These are phyloP conservation scores for Irpex rosettiformis DNA, from an alignment of 1,284 basidiomycete species.

Conservation along the genomic window DNA sequence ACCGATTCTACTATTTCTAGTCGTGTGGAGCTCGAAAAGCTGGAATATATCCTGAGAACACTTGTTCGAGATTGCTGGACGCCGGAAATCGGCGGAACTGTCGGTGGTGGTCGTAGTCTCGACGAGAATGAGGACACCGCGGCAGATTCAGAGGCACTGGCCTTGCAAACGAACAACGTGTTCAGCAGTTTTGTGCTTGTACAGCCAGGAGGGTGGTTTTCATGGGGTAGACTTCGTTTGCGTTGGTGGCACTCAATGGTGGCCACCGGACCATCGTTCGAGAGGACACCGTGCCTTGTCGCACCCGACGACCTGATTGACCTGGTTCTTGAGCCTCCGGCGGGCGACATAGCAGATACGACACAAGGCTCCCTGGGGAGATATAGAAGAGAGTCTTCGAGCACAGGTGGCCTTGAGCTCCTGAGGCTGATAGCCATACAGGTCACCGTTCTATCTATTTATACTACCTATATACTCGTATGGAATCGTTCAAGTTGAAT, in stretches of 20 bases:
- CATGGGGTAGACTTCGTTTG: neutral
- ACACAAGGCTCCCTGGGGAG: too few species aligned
- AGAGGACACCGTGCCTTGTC: neutral
- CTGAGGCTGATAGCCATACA: too few species aligned
- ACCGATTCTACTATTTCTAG: neutral
- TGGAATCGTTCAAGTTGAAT: too few species aligned
- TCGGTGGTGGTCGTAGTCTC: neutral
- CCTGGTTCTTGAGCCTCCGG: neutral
- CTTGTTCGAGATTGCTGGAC: neutral
- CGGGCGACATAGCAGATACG: too few species aligned
- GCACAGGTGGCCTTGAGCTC: too few species aligned
- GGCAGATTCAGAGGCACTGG: neutral
- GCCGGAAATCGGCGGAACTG: neutral
- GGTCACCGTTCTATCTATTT: too few species aligned
- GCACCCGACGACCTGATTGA: neutral
- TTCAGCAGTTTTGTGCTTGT: neutral
- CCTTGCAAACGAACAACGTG: too few species aligned
- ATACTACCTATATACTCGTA: too few species aligned
- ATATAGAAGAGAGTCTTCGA: too few species aligned
- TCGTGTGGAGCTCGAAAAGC: neutral
- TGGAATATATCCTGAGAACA: neutral
- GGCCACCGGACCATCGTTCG: neutral
- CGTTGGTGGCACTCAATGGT: neutral
- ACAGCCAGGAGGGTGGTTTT: neutral
- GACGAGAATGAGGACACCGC: neutral